Evolutionary conservation across 208 protist genomes (phyloP).

Genomic region (Vickermania spadyakhi): DNA sequence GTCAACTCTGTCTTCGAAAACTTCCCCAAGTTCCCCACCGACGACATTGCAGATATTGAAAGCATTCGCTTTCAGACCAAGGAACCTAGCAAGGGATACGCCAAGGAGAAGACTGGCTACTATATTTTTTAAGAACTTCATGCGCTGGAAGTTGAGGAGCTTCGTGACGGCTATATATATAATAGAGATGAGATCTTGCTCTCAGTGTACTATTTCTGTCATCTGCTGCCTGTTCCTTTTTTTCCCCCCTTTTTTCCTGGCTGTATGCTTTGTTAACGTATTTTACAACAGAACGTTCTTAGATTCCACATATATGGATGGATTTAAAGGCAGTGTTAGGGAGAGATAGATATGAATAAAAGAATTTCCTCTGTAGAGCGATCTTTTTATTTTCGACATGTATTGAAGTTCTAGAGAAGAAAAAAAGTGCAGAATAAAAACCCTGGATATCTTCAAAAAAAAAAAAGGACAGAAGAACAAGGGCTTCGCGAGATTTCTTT

Average conservation of each 20-base stretch:
- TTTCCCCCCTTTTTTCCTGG: background rate
- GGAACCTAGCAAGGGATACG: constrained; percentile 22
- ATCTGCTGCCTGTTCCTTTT: too few species aligned
- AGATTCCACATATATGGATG: background rate
- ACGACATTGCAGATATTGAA: constrained; percentile 20
- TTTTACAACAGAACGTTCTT: background rate
- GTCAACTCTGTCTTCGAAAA: constrained; percentile 75
- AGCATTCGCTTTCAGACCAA: constrained; percentile 58
- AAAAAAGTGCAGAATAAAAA: background rate
- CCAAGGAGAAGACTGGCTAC: constrained; percentile 24
- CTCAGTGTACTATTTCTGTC: too few species aligned
- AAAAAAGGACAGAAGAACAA: background rate
- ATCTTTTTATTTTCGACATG: background rate
- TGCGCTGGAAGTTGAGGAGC: background rate
- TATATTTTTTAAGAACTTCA: background rate
- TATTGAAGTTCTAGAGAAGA: background rate
- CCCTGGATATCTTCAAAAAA: background rate
- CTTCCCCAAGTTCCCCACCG: constrained; percentile 74
- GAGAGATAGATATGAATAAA: too few species aligned
- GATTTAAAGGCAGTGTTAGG: too few species aligned
- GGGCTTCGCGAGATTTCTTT: too few species aligned
- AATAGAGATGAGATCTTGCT: constrained; percentile 5
- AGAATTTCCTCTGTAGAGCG: too few species aligned
- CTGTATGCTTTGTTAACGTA: background rate
- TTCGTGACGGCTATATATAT: background rate